Conservation (phyloP, 345 rosid genomes). For the Zanthoxylum bungeanum region DNA sequence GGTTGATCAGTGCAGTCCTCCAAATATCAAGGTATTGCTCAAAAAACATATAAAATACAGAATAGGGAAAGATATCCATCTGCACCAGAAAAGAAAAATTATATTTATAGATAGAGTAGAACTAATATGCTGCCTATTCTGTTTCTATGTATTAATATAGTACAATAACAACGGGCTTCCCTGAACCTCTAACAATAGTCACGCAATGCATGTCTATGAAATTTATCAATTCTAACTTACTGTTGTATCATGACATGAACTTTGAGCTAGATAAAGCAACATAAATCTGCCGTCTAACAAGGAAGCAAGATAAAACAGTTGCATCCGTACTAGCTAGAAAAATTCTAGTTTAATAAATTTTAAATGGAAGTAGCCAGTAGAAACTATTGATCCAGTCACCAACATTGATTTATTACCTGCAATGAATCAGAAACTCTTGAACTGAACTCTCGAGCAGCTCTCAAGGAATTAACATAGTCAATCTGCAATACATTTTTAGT, state of each 20-base stretch:
- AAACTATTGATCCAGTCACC: background rate
- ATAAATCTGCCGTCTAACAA: background rate
- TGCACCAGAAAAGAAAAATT: slow-evolving; percentile 36
- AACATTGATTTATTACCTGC: slow-evolving; percentile 44
- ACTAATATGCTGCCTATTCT: background rate
- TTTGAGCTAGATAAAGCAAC: slow-evolving; percentile 3
- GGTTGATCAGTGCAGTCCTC: slow-evolving; percentile 91
- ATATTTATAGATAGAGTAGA: background rate
- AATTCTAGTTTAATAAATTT: background rate
- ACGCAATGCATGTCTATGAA: background rate
- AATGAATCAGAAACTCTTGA: slow-evolving; percentile 72
- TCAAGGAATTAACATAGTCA: slow-evolving; percentile 89
- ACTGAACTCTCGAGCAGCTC: slow-evolving; percentile 87
- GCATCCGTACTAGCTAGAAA: background rate
- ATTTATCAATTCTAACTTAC: background rate
- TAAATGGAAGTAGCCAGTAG: background rate
- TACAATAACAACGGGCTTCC: background rate
- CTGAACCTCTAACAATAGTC: slow-evolving; percentile 1
- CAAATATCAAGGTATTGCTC: slow-evolving; percentile 99
- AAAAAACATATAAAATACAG: slow-evolving; percentile 96
- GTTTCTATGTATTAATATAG: background rate
- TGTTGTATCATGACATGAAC: background rate
- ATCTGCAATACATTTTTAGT: slow-evolving; percentile 32
- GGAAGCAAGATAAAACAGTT: background rate
- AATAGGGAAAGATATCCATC: slow-evolving; percentile 97